phyloP scores from a whole-genome alignment of 306 rosid genomes.

The Castanea mollissima region DNA sequence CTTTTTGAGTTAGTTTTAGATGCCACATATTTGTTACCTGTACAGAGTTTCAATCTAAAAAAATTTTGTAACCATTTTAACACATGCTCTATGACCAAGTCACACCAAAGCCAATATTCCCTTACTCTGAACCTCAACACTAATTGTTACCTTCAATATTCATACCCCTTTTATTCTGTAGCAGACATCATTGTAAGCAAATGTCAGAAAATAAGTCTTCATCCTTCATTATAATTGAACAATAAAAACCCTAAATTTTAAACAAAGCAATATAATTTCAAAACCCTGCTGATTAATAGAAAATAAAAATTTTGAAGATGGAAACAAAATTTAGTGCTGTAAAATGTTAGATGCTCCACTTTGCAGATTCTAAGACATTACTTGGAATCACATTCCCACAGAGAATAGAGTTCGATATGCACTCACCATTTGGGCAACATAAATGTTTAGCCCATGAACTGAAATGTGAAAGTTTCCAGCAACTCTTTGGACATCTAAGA shows the following conservation, averaged over 20 bases:
- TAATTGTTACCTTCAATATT: not conserved
- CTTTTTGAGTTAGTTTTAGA: not conserved
- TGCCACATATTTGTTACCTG: not conserved
- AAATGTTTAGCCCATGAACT: slow-evolving; percentile 86
- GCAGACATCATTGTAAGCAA: not conserved
- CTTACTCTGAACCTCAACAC: not conserved
- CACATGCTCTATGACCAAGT: not conserved
- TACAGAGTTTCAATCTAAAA: not conserved
- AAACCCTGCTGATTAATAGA: not conserved
- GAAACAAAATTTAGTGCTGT: not conserved
- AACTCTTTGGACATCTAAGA: slow-evolving; percentile 92
- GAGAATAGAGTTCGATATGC: not conserved
- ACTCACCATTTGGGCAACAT: slow-evolving; percentile 88
- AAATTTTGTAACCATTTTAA: no score
- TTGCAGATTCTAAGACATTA: slow-evolving; percentile 5
- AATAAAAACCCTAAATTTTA: not conserved
- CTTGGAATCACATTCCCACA: not conserved
- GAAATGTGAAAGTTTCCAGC: slow-evolving; percentile 95
- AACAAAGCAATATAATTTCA: not conserved
- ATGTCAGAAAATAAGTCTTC: not conserved
- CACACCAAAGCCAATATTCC: not conserved
- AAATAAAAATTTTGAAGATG: not conserved
- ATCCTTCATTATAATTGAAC: not conserved
- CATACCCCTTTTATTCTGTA: not conserved
- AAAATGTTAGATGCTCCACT: not conserved